Percentiles rank a stretch among this genome's conserved stretches.
These are phyloP conservation scores for Calcarisporium arbuscula DNA, from an alignment of 2,329 filamentous ascomycete genomes.

Conservation along the genomic window DNA sequence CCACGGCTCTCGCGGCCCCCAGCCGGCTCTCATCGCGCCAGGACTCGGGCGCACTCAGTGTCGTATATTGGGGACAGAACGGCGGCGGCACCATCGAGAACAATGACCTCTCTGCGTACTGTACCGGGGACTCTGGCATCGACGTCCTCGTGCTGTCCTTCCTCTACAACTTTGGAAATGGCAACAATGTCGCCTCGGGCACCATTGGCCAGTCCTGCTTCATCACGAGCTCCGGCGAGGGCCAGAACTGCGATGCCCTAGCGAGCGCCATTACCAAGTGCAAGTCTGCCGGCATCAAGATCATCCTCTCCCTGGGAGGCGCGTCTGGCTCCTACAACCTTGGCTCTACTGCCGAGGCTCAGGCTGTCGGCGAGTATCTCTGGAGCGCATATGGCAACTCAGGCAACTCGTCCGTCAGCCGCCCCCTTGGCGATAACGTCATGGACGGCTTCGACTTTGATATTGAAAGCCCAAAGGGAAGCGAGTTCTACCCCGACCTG, in stretches of 20 bases:
- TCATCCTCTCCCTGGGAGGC: slow-evolving; percentile 40
- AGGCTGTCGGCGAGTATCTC: slow-evolving; percentile 34
- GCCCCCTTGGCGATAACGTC: slow-evolving; percentile 40
- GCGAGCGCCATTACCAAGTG: slow-evolving; percentile 35
- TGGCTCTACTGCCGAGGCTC: slow-evolving; percentile 27
- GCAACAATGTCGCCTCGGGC: slow-evolving; percentile 28
- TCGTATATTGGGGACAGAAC: slow-evolving; percentile 22
- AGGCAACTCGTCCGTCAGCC: slow-evolving; percentile 21
- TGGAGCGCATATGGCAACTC: slow-evolving; percentile 39
- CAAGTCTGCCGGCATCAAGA: slow-evolving; percentile 34
- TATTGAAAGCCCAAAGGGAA: slow-evolving; percentile 32
- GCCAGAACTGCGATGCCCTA: slow-evolving; percentile 28
- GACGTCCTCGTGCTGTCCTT: slow-evolving; percentile 38
- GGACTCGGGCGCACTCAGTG: slow-evolving; percentile 21
- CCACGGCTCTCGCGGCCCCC: slow-evolving; percentile 9
- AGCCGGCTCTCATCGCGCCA: slow-evolving; percentile 3
- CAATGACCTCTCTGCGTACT: slow-evolving; percentile 31
- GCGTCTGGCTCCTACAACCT: slow-evolving; percentile 28
- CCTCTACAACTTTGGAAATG: slow-evolving; percentile 31
- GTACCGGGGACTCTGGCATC: slow-evolving; percentile 28
- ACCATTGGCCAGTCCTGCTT: slow-evolving; percentile 32
- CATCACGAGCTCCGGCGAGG: slow-evolving; percentile 24
- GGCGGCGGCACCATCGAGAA: slow-evolving; percentile 23
- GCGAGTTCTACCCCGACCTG: slow-evolving; percentile 26
- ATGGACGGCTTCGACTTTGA: slow-evolving; percentile 50